Percentiles rank a stretch among this genome's conserved stretches.
phyloP scores from a whole-genome alignment of 2,329 filamentous ascomycete species.

The Berkeleyomyces basicola region DNA sequence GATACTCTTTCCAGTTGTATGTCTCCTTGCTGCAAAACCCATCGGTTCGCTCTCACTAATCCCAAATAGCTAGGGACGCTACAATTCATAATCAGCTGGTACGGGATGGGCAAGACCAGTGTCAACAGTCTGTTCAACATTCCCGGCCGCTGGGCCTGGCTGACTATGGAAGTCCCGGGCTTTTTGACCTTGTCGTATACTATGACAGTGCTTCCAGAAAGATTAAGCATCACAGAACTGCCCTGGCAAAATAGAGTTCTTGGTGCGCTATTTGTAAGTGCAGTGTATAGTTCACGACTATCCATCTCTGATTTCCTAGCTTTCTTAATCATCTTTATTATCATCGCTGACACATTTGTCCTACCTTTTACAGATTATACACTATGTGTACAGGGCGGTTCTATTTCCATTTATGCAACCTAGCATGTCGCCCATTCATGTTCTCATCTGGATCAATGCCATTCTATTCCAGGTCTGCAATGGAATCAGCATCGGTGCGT shows the following conservation, averaged over 20 bases:
- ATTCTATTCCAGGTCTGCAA: conserved; percentile 66
- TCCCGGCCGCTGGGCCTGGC: conserved; percentile 78
- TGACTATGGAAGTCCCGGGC: conserved; percentile 71
- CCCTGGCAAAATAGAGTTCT: conserved; percentile 68
- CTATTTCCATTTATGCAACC: conserved; percentile 70
- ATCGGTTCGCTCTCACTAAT: conserved; percentile 13
- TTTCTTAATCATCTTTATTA: no score
- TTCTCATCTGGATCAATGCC: conserved; percentile 47
- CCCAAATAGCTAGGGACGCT: conserved; percentile 43
- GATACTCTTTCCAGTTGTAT: conserved; percentile 35
- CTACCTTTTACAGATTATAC: conserved; percentile 39
- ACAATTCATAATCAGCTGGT: conserved; percentile 67
- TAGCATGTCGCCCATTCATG: conserved; percentile 81
- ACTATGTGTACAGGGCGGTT: conserved; percentile 83
- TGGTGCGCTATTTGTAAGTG: conserved; percentile 44
- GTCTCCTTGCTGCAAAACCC: conserved; percentile 15
- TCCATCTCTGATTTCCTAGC: neutral
- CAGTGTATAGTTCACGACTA: neutral
- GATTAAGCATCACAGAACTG: conserved; percentile 40
- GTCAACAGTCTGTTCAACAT: conserved; percentile 59
- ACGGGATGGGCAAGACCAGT: conserved; percentile 88
- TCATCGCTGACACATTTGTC: no score
- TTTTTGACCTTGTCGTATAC: conserved; percentile 65
- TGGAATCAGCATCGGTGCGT: conserved; percentile 59
- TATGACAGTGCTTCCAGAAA: conserved; percentile 48